Base-by-base conservation (phyloP, 495 filamentous ascomycete genomes). In the Neurospora sp. region DNA sequence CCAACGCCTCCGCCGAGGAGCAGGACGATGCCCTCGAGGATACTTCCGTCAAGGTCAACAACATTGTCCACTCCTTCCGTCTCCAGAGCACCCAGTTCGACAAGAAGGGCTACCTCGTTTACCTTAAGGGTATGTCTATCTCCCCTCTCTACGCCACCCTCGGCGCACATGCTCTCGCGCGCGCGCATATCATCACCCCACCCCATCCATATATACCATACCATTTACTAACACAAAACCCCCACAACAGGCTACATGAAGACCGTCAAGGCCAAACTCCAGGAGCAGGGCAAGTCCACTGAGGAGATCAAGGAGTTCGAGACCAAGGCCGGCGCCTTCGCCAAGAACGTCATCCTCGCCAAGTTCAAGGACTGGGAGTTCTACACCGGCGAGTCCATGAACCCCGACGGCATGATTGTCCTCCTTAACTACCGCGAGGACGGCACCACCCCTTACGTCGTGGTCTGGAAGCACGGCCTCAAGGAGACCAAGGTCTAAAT, bases 381-480 rank as follows among this genome's bases (percentile, higher is more conserved):
- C 83, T 92, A 94, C 82, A 91, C 92, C 77, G 95, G 96, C 81
- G 89, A 94, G 87, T 90, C 88, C 74, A 95, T 94, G 93, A 89
- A 97, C 80, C 89, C 90, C 74, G 93, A 97, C 76, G 94, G 92
- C 84, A 98, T 99, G 96, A 87, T 97, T 78, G 87, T 96, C 72
- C 93, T 98, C 71, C 90, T 98, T 80, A 95, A 98, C 86, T 99
- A 97, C 87, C 94, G 95, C 78, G 94, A 96, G 80, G 96, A 98
- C 77, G 96, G 96, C 81, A 82, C 91, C 73, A 98, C 95, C 38
- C 96, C 96, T 42, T 99, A 86, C 78, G 86, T 97, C 71, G 90
- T 88, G 73, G 85, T 97, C 86, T 99, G 96, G 96, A 98, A 97
- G 89, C 91, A 98, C 83, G 96, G 96, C 76, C 85, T 99, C 77